Percentiles rank a stretch among this genome's conserved stretches.
Conservation (phyloP, 2,329 filamentous ascomycete genomes). For the Pseudogymnoascus sp. region DNA sequence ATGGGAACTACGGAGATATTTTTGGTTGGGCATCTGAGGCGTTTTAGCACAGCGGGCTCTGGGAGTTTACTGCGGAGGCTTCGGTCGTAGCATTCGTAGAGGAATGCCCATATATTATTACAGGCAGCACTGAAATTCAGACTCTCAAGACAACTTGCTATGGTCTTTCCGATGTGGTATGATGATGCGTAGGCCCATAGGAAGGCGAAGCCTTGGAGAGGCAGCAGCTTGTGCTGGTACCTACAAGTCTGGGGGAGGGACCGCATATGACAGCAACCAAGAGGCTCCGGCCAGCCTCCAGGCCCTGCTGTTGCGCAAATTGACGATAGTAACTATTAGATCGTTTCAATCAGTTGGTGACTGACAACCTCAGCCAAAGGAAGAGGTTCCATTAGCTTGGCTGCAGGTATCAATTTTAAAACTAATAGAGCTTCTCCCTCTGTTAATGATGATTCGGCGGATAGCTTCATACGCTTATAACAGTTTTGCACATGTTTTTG, state of each 20-base stretch:
- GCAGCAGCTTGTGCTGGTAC: not conserved
- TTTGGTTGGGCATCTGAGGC: constrained; percentile 11
- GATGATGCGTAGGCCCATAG: not conserved
- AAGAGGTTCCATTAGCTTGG: too few relatives aligned
- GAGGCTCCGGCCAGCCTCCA: not conserved
- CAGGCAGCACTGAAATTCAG: not conserved
- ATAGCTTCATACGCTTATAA: not conserved
- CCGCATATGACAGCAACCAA: not conserved
- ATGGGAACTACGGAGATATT: not conserved
- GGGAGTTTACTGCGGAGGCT: not conserved
- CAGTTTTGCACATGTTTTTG: not conserved
- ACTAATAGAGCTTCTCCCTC: too few relatives aligned
- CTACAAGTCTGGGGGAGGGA: not conserved
- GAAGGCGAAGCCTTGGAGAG: not conserved
- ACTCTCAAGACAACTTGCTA: not conserved
- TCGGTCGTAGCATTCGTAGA: not conserved
- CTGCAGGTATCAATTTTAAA: too few relatives aligned
- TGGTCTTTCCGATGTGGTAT: not conserved
- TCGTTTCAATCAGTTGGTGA: too few relatives aligned
- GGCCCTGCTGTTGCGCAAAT: not conserved
- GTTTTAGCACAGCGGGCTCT: constrained; percentile 8
- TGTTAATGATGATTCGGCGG: not conserved
- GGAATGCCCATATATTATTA: not conserved
- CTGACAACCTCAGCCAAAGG: too few relatives aligned
- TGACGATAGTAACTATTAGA: not conserved